Percentiles rank a stretch among this genome's conserved stretches.
These are phyloP conservation scores for Penicillium chermesinum DNA, from an alignment of 495 filamentous ascomycete species.

Conservation along the genomic window DNA sequence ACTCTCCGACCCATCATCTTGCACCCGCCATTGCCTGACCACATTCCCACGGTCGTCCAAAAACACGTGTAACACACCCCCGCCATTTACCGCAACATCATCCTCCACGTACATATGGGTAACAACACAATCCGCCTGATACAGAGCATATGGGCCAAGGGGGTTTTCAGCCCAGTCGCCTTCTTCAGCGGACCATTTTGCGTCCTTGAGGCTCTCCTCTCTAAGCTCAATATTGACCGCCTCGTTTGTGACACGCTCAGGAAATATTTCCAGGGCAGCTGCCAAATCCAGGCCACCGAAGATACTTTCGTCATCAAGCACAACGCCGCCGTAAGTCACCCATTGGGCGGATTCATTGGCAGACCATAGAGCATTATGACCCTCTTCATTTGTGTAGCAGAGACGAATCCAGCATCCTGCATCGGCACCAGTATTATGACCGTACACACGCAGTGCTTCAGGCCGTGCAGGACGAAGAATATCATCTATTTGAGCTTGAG, in stretches of 20 bases:
- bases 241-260: conserved; percentile 7
- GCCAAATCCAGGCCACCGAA: conserved; percentile 2
- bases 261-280: conserved; percentile 4
- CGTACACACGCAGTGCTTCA: background rate
- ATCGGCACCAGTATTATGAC: background rate
- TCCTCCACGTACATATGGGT: conserved; percentile 4
- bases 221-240: conserved; percentile 1
- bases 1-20: conserved; percentile 4
- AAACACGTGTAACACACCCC: conserved; percentile 9
- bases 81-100: conserved; percentile 4
- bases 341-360: background rate
- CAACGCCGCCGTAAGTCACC: background rate
- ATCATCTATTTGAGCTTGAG: conserved; percentile 5
- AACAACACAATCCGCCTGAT: conserved; percentile 20
- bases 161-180: conserved; percentile 18
- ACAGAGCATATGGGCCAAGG: background rate
- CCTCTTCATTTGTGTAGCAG: conserved; percentile 5
- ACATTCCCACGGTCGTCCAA: conserved; percentile 16
- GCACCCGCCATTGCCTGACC: conserved; percentile 8
- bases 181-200: conserved; percentile 25
- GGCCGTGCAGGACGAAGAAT: conserved; percentile 3
- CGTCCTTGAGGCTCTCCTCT: background rate
- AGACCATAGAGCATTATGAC: background rate
- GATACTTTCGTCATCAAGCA: conserved; percentile 6
- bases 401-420: conserved; percentile 4